Conservation (phyloP, 2,329 filamentous ascomycete genomes). For the Alternaria longipes region DNA sequence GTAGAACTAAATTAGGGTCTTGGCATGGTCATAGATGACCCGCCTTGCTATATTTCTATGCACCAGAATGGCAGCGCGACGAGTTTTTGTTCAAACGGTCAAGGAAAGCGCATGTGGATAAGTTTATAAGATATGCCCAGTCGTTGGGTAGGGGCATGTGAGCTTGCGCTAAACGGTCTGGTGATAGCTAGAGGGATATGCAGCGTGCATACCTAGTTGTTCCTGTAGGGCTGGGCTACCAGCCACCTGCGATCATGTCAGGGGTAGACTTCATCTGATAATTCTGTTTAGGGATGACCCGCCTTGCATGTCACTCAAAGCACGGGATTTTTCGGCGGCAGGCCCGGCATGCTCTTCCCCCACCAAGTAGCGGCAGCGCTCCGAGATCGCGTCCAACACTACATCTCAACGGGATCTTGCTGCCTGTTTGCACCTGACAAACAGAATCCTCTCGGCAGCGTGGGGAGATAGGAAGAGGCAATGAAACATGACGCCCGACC, state of each 20-base stretch:
- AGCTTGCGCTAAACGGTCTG: background rate
- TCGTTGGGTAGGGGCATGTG: background rate
- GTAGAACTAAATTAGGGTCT: conserved; percentile 1
- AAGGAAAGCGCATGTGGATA: background rate
- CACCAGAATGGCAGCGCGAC: background rate
- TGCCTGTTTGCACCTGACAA: conserved; percentile 13
- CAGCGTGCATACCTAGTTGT: conserved; percentile 2
- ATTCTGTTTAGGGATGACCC: background rate
- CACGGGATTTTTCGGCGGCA: conserved; percentile 14
- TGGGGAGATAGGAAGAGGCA: conserved; percentile 1
- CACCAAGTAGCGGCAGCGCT: conserved; percentile 5
- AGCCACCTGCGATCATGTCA: background rate
- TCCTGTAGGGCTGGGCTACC: conserved; percentile 1
- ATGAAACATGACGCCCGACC: conserved; percentile 4
- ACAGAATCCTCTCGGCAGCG: conserved; percentile 12
- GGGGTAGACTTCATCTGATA: conserved; percentile 15
- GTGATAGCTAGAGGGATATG: background rate
- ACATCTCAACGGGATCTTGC: background rate
- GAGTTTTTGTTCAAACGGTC: background rate
- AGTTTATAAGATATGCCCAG: background rate
- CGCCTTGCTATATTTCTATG: background rate
- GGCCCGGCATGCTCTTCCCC: background rate
- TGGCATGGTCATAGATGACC: conserved; percentile 7
- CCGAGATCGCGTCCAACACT: conserved; percentile 11
- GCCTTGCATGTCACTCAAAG: conserved; percentile 2